phyloP scores from a whole-genome alignment of 805 yeast genomes.

The Kluyveromyces wickerhamii region DNA sequence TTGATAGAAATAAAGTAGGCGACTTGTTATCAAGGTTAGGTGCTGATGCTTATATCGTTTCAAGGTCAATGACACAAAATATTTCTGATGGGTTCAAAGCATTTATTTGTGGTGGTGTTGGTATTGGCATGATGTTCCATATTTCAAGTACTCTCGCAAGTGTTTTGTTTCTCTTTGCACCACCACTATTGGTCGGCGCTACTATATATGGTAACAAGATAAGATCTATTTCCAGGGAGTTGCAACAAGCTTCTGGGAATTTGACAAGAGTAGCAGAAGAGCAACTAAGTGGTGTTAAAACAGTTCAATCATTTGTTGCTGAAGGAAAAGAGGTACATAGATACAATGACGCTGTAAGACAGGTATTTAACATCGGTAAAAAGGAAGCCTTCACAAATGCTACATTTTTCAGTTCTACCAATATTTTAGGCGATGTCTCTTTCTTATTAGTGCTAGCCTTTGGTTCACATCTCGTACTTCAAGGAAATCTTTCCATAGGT shows the following conservation, averaged over 20 bases:
- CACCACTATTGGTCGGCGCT: conserved; percentile 73
- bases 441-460: conserved; percentile 66
- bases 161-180: conserved; percentile 70
- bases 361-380: conserved; percentile 59
- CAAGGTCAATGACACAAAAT: conserved; percentile 83
- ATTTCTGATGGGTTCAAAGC: conserved; percentile 88
- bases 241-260: conserved; percentile 81
- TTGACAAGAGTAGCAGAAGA: conserved; percentile 90
- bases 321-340: conserved; percentile 72
- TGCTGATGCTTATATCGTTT: conserved; percentile 82
- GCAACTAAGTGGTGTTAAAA: conserved; percentile 75
- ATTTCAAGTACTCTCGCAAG: conserved; percentile 77
- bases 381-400: conserved; percentile 78
- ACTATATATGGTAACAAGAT: conserved; percentile 76
- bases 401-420: conserved; percentile 67
- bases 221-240: conserved; percentile 61
- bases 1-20: conserved; percentile 90
- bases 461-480: conserved; percentile 75
- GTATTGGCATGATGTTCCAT: conserved; percentile 82
- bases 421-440: conserved; percentile 77
- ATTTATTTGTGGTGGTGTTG: conserved; percentile 72
- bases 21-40: conserved; percentile 86
- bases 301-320: conserved; percentile 89
- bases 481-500: conserved; percentile 74
- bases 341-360: conserved; percentile 65